Percentiles rank a stretch among this genome's conserved stretches.
phyloP scores from a whole-genome alignment of 345 rosid species.

The Salix exigua region DNA sequence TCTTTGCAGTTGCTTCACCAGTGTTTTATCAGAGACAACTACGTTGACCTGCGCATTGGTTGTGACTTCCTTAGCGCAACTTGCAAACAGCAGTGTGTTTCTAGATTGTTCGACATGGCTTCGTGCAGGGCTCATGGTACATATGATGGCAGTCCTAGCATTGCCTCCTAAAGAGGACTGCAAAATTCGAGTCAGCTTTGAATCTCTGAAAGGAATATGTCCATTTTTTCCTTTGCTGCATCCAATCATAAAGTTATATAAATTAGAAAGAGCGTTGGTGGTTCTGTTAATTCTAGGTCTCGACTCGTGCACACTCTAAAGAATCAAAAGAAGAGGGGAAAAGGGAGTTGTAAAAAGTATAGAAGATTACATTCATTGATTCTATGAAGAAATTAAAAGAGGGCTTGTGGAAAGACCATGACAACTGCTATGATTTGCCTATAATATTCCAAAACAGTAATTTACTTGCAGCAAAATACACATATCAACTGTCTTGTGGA shows the following conservation, averaged over 20 bases:
- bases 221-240: constrained; percentile 93
- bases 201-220: constrained; percentile 88
- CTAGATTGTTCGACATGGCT: constrained; percentile 90
- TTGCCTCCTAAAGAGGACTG: constrained; percentile 91
- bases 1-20: constrained; percentile 84
- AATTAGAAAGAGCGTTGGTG: constrained; percentile 6
- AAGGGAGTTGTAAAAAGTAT: neutral
- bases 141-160: constrained; percentile 87
- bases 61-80: constrained; percentile 89
- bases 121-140: constrained; percentile 93
- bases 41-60: constrained; percentile 88
- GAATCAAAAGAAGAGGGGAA: neutral
- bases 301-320: neutral
- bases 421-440: neutral
- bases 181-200: constrained; percentile 90
- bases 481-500: neutral
- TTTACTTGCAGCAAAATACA: neutral
- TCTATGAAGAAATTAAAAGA: neutral
- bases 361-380: neutral
- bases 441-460: neutral
- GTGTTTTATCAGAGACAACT: constrained; percentile 79
- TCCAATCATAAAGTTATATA: constrained; percentile 21
- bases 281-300: neutral
- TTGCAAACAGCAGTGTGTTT: constrained; percentile 87
- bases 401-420: neutral